phyloP scores from a whole-genome alignment of 2,329 filamentous ascomycete genomes.

The Nemania bipapillata region DNA sequence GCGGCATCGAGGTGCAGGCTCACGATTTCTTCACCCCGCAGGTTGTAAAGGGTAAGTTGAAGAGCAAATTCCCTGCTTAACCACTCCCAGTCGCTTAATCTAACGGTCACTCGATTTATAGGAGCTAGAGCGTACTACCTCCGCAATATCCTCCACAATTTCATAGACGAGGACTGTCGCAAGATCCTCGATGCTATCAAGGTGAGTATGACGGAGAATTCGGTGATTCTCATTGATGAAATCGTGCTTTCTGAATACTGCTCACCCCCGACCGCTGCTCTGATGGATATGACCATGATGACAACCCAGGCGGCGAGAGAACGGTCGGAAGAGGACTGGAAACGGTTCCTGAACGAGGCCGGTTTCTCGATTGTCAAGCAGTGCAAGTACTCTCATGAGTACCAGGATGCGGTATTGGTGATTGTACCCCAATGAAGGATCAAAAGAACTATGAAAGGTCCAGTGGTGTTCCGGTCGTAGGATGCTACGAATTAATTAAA shows the following conservation, averaged over 20 bases:
- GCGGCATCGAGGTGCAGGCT: constrained; percentile 33
- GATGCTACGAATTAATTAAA: too few species aligned
- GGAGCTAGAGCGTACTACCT: neutral
- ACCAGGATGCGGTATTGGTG: neutral
- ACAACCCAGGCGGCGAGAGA: neutral
- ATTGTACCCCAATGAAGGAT: neutral
- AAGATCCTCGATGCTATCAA: neutral
- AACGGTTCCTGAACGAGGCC: neutral
- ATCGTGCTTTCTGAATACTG: neutral
- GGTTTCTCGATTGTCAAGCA: neutral
- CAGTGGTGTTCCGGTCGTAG: too few species aligned
- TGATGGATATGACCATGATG: neutral
- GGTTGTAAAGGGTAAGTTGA: constrained; percentile 32
- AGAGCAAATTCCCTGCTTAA: too few species aligned
- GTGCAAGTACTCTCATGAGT: neutral
- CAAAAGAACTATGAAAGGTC: too few species aligned
- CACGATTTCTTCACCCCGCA: constrained; percentile 38
- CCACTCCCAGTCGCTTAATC: too few species aligned
- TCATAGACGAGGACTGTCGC: neutral
- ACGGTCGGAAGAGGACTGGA: neutral
- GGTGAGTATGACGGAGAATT: neutral
- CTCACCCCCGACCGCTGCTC: neutral
- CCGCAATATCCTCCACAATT: neutral
- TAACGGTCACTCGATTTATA: neutral
- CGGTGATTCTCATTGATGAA: neutral